Evolutionary conservation across 225 moss, liverwort and hornwort genomes (phyloP).

Genomic region (Antitrichia curtipendula): DNA sequence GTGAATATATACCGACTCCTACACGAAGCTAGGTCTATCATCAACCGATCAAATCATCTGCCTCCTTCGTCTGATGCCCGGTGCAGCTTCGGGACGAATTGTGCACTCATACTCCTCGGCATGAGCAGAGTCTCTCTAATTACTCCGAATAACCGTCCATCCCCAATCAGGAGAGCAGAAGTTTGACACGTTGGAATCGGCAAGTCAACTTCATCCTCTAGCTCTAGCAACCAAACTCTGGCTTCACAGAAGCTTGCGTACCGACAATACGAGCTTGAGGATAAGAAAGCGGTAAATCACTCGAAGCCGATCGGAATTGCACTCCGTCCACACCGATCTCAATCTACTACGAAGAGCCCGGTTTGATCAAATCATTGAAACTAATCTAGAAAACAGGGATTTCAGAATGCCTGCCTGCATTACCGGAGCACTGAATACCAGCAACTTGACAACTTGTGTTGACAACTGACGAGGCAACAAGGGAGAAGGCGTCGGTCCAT

Average conservation of each 20-base stretch:
- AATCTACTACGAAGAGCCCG: not conserved
- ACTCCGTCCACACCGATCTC: not conserved
- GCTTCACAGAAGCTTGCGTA: not conserved
- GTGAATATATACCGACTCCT: not conserved
- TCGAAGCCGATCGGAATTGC: not conserved
- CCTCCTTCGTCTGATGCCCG: not conserved
- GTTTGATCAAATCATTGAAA: not conserved
- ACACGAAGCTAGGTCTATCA: not conserved
- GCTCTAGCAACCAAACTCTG: not conserved
- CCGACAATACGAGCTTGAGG: not conserved
- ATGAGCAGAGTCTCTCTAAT: not conserved
- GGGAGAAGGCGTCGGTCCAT: not conserved
- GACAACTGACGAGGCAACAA: not conserved
- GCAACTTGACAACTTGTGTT: slow-evolving; percentile 12
- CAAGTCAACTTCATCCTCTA: not conserved
- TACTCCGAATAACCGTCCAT: not conserved
- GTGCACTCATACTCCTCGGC: not conserved
- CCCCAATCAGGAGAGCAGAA: not conserved
- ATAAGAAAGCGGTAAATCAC: not conserved
- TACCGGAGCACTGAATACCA: not conserved
- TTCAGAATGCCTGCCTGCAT: not conserved
- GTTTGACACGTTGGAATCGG: not conserved
- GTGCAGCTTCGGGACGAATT: not conserved
- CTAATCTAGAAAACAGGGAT: no score
- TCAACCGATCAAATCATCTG: not conserved